Evolutionary conservation across 129 eudicot genomes (phyloP).

Genomic region (Flaveria brownii): DNA sequence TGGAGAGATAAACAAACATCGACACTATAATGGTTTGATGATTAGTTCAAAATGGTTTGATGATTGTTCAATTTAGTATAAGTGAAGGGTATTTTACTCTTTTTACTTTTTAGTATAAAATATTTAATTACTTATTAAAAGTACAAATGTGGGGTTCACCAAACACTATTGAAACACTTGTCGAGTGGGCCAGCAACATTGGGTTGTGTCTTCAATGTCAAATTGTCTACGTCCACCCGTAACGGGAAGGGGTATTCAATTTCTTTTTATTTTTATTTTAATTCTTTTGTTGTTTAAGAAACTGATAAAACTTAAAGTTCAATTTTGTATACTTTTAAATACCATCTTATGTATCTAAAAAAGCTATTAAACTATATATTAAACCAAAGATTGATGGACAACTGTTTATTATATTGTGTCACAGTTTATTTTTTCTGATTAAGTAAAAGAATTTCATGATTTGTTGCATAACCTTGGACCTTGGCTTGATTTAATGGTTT

Average conservation of each 20-base stretch:
- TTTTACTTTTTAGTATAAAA: neutral
- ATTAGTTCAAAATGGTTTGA: neutral
- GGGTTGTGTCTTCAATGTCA: constrained; percentile 36
- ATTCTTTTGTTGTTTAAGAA: neutral
- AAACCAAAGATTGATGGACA: no score
- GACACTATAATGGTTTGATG: neutral
- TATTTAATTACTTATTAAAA: neutral
- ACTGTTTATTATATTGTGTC: no score
- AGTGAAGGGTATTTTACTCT: neutral
- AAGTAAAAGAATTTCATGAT: no score
- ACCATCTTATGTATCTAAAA: no score
- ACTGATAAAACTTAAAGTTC: neutral
- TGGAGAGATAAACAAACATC: neutral
- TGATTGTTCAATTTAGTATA: neutral
- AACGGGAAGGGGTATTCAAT: constrained; percentile 19
- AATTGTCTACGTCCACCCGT: constrained; percentile 43
- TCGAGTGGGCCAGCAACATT: constrained; percentile 38
- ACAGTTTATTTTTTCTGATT: no score
- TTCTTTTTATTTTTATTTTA: neutral
- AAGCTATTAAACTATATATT: no score
- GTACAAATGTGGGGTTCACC: constrained; percentile 18
- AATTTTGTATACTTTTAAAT: no score
- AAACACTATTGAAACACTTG: constrained; percentile 33
- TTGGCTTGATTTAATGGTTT: no score
- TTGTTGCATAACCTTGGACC: no score